Conservation (phyloP, 2,329 filamentous ascomycete genomes). For the Dothistroma septosporum region DNA sequence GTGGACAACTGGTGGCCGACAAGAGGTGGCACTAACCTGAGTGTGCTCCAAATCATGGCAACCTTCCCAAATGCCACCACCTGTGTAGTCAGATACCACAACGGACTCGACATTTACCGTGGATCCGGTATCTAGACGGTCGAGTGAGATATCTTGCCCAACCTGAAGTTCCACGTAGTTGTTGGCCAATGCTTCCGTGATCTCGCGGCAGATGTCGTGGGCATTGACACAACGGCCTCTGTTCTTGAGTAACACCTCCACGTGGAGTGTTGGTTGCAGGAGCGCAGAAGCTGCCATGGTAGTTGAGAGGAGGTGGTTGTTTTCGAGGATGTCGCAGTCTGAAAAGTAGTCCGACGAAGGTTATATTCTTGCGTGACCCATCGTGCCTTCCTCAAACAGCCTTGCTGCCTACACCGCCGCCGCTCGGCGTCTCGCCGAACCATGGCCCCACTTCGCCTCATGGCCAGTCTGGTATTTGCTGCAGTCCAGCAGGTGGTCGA, state of each 20-base stretch:
- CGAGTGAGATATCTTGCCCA: slow-evolving; percentile 9
- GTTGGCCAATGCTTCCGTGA: slow-evolving; percentile 33
- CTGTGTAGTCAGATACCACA: slow-evolving; percentile 40
- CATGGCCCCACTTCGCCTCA: slow-evolving; percentile 11
- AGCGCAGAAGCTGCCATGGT: slow-evolving; percentile 15
- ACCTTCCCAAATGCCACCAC: slow-evolving; percentile 20
- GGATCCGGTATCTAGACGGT: slow-evolving; percentile 11
- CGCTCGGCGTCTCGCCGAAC: neutral
- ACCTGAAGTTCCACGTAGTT: slow-evolving; percentile 14
- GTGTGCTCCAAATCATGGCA: slow-evolving; percentile 33
- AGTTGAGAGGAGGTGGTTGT: neutral
- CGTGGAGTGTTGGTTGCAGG: slow-evolving; percentile 36
- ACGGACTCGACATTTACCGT: slow-evolving; percentile 34
- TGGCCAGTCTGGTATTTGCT: slow-evolving; percentile 31
- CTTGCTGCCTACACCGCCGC: neutral
- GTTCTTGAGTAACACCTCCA: slow-evolving; percentile 38
- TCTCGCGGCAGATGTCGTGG: slow-evolving; percentile 21
- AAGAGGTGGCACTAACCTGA: slow-evolving; percentile 17
- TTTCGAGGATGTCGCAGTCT: neutral
- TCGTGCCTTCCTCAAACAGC: neutral
- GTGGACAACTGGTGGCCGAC: no score
- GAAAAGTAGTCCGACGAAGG: neutral
- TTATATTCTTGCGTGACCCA: neutral
- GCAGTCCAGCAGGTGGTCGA: slow-evolving; percentile 14
- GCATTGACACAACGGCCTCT: slow-evolving; percentile 3